Evolutionary conservation across 257 asterid species (phyloP), one percentile per base, ranked within the genome.

Genomic region (Fraxinus excelsior): DNA sequence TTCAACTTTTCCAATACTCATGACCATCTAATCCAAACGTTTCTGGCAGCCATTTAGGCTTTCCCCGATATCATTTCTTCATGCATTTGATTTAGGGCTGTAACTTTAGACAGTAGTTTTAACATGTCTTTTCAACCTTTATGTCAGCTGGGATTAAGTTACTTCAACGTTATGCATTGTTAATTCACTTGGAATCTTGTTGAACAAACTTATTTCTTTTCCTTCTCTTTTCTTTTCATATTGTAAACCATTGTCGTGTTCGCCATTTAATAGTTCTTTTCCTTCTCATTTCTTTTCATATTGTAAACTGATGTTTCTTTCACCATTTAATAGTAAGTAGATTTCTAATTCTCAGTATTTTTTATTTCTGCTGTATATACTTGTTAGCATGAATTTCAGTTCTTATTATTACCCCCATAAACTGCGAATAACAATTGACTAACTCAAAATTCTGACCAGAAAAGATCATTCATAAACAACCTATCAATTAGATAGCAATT

Each of bases 381-480:
- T 10, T 58, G 3, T 58, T n/a, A 21, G 66, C 66, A 58, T 21
- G 31, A 21, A 58, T n/a, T 58, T 8, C 12, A 7, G 29, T 58
- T 58, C 35, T 62, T 26, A 4, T 26, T 25, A n/a, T 25, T 25
- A 25, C 29, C 68, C 34, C 32, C 34, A 51, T 51, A 14, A 14
- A 58, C 66, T 40, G 23, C 23, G 18, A 51, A 18, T 51, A 12
- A 42, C 51, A 51, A 51, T 51, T 25, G 2, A 51, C 25, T 14
- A 51, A 51, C 7, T 18, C 62, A 51, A 51, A 51, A 4, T 3
- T 51, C 62, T 51, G 62, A 6, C 62, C 62, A 14, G 62, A 18
- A 51, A 49, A 13, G 21, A 73, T 38, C 70, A 37, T 26, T 13
- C 72, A 74, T 18, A 72, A 44, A 37, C 56, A 58, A 69, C 70